phyloP scores from a whole-genome alignment of 2,329 filamentous ascomycete species.

The Didymella arachidicola region DNA sequence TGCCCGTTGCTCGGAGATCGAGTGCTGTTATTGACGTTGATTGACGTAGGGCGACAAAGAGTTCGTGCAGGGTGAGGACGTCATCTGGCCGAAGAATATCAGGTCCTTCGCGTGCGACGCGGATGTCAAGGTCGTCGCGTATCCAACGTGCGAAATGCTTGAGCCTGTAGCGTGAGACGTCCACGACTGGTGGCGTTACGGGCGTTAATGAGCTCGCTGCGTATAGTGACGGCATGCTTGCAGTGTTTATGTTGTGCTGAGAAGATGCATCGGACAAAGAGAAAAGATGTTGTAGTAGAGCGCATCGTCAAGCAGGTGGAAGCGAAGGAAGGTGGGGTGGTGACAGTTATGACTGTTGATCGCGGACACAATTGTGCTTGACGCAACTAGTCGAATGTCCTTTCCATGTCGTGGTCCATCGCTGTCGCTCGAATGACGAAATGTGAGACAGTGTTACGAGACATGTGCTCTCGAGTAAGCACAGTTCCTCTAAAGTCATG shows the following conservation, averaged over 20 bases:
- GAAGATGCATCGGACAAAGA: neutral
- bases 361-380: neutral
- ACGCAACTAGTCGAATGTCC: neutral
- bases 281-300: neutral
- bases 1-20: slow-evolving; percentile 54
- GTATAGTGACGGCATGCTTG: neutral
- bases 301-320: neutral
- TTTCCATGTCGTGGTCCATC: neutral
- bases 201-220: neutral
- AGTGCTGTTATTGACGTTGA: slow-evolving; percentile 40
- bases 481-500: neutral
- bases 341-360: neutral
- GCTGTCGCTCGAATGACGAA: neutral
- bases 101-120: slow-evolving; percentile 56
- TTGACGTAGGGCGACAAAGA: slow-evolving; percentile 42
- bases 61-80: slow-evolving; percentile 54
- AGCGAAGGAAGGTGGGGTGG: neutral
- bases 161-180: slow-evolving; percentile 33
- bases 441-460: neutral
- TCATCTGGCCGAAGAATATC: slow-evolving; percentile 55
- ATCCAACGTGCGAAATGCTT: slow-evolving; percentile 54
- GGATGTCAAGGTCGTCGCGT: slow-evolving; percentile 57
- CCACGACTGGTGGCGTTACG: neutral
- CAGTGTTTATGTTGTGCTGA: neutral
- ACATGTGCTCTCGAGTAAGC: neutral